Conservation (phyloP, 176 grass and related monocot genomes). For the Triticum urartu region DNA sequence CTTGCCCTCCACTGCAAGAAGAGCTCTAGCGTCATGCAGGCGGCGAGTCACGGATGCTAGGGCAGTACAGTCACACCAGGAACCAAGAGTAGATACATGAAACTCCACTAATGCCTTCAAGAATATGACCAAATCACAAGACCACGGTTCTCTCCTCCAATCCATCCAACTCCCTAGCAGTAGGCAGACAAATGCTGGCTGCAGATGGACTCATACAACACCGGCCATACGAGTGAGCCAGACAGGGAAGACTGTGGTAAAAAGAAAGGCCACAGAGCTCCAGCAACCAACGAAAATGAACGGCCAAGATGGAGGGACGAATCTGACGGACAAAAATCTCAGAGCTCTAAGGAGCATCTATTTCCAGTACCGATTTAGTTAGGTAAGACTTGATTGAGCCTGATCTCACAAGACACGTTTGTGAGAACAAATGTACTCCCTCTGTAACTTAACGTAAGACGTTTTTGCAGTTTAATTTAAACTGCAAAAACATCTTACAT, state of each 20-base stretch:
- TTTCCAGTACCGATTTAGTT: background rate
- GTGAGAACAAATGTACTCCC: background rate
- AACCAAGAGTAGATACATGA: background rate
- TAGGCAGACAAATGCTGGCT: background rate
- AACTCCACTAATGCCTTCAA: background rate
- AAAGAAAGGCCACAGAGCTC: background rate
- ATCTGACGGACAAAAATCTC: background rate
- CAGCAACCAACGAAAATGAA: background rate
- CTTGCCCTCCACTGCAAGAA: background rate
- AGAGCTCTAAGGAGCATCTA: background rate
- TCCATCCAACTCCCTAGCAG: background rate
- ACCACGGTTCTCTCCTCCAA: background rate
- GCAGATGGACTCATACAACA: background rate
- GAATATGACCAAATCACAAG: conserved; percentile 1
- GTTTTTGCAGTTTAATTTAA: no score
- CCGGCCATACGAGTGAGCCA: background rate
- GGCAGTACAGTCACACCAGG: background rate
- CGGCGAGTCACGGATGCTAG: background rate
- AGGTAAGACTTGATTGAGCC: background rate
- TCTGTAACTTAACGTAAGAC: no score
- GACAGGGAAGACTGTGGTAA: background rate
- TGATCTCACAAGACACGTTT: conserved; percentile 2
- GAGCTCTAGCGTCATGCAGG: background rate
- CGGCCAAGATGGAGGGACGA: background rate
- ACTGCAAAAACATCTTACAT: no score